Evolutionary conservation across 2,329 filamentous ascomycete genomes (phyloP), one percentile per base, ranked within the genome.

Genomic region (Beauveria australis): DNA sequence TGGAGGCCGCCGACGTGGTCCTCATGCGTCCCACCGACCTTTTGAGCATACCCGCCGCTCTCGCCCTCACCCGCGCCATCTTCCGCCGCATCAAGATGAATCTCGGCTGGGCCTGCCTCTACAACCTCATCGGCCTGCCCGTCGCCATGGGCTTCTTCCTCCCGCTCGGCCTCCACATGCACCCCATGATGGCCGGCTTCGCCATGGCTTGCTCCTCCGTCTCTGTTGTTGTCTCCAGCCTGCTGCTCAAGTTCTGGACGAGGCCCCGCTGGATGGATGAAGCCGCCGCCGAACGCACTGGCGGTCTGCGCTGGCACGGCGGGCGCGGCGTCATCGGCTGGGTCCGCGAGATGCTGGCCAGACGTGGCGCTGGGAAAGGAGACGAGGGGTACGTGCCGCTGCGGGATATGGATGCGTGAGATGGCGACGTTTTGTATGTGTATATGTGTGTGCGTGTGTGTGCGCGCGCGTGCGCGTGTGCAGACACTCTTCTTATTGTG

Each of bases 101-200:
- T 73, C 81, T 99, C 3, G 79, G 87, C 2, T 97, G 94, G 90
- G 92, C 92, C 0, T 97, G 92, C 72, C 77, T 91, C 64, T 99
- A 99, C 81, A 99, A 99, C 73, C 64, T 91, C 53, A 77, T 97
- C 63, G 94, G 94, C 1, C 80, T 99, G 16, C 94, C 94, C 2
- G 95, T 99, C 68, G 94, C 94, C 46, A 97, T 97, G 94, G 94
- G 94, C 26, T 77, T 97, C 67, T 95, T 97, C 78, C 79, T 99
- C 5, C 93, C 94, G 1, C 85, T 96, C 66, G 94, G 93, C 37
- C 84, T 89, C 63, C 87, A 92, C 68, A 79, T 97, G 65, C 94
- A 96, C 66, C 92, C 94, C 26, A 93, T 97, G 87, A 92, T 92
- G 54, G 94, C 94, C 1, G 92, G 92, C 22, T 91, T 90, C 3